phyloP scores from a whole-genome alignment of 768 basidiomycete species.

The Lactifluus hygrophoroides region DNA sequence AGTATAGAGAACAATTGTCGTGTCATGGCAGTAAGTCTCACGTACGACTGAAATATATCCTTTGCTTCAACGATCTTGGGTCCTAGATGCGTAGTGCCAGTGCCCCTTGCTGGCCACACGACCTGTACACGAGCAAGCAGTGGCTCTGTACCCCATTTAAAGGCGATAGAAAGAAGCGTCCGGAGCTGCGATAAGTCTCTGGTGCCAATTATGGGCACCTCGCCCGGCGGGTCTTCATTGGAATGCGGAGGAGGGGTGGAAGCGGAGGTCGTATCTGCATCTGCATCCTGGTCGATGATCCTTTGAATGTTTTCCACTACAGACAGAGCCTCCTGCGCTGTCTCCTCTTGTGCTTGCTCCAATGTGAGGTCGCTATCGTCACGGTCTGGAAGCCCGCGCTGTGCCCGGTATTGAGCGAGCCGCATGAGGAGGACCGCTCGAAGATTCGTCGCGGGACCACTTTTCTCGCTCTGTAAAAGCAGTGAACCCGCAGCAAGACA shows the following conservation, averaged over 20 bases:
- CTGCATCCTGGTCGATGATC: conserved; percentile 13
- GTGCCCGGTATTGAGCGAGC: conserved; percentile 13
- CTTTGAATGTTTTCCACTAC: conserved; percentile 18
- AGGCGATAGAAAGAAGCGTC: conserved; percentile 56
- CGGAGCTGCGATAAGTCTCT: conserved; percentile 57
- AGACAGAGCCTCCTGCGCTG: conserved; percentile 11
- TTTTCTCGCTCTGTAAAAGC: conserved; percentile 14
- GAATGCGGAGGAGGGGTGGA: not conserved
- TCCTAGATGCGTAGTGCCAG: conserved; percentile 14
- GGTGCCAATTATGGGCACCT: conserved; percentile 44
- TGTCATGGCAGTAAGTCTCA: conserved; percentile 35
- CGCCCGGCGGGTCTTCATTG: conserved; percentile 1
- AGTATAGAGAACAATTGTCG: conserved; percentile 40
- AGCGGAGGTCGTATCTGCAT: not conserved
- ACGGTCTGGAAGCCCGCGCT: conserved; percentile 8
- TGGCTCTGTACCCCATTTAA: conserved; percentile 63
- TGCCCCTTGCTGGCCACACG: conserved; percentile 31
- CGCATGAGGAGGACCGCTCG: conserved; percentile 11
- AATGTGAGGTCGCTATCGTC: not conserved
- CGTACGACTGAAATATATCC: conserved; percentile 35
- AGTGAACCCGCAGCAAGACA: conserved; percentile 11
- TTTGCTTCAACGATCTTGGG: conserved; percentile 40
- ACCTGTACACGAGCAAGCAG: conserved; percentile 37
- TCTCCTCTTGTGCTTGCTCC: conserved; percentile 14
- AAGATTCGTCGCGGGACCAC: conserved; percentile 4